Base-by-base conservation (phyloP, 1,284 basidiomycete genomes). In the Puccinia triticina region DNA sequence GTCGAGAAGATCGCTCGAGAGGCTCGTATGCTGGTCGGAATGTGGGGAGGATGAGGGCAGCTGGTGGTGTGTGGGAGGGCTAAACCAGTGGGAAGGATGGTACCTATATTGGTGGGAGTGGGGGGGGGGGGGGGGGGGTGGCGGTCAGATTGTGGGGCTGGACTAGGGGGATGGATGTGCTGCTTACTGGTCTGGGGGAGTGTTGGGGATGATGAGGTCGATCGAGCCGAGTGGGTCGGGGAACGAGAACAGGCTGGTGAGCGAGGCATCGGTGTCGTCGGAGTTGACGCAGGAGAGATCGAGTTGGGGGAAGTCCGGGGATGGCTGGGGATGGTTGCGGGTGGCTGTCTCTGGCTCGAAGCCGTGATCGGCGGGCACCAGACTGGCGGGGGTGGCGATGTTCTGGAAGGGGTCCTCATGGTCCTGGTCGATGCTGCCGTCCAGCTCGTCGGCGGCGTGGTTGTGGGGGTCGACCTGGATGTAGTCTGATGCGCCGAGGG, bases 181-280 rank as follows among this genome's bases (percentile, higher is more conserved):
- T 72, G 69, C 46, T 71, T 26, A 72, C 69, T 72, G 69, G 23
- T 72, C 69, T 1, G 69, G 18, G 18, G 21, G 64, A 40, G 34
- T 40, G 21, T 18, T 8, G 10, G 66, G 29, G 23, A 73, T 26
- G 71, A 73, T 40, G 40, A 57, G 50, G 40, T 57, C 53, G 72
- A 57, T 57, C 11, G 72, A 74, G n/a, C n/a, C 34, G 50, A 74
- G 53, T 34, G 72, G 72, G 34, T 74, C 72, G n/a, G 72, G 72
- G 53, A 74, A 74, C 21, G 72, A 74, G 53, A 74, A 74, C 2
- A 74, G 53, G 34, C 72, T 74, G 23, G 26, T 74, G 23, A 74
- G 11, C 4, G 72, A 74, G 18, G 71, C 66, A 23, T 67, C 66
- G 37, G 66, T 73, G 53, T 74, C 1, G 21, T 57, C 72, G 11